A percentile compares a stretch with the other conserved stretches of the same genome.
phyloP scores from a whole-genome alignment of 1,284 basidiomycete species.

The Fomes fomentarius region DNA sequence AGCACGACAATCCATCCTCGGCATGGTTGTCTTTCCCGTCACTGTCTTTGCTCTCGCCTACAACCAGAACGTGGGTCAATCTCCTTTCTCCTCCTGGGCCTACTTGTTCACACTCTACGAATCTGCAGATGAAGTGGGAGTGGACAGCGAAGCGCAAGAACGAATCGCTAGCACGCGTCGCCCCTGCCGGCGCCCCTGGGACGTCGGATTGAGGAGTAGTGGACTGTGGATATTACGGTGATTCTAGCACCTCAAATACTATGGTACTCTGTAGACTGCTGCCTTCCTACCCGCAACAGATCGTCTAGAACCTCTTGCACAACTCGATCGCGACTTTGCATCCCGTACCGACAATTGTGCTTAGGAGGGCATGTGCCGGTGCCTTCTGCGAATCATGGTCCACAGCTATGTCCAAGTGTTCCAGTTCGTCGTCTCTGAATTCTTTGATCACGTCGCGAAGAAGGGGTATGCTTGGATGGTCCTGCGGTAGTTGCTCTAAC shows the following conservation, averaged over 20 bases:
- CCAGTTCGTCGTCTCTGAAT: constrained; percentile 94
- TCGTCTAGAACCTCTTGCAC: constrained; percentile 74
- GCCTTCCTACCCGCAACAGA: constrained; percentile 1
- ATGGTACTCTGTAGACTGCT: constrained; percentile 12
- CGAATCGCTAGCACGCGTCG: constrained; percentile 34
- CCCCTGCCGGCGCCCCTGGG: constrained; percentile 18
- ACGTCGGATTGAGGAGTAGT: constrained; percentile 22
- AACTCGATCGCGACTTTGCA: constrained; percentile 91
- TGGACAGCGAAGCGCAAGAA: constrained; percentile 42
- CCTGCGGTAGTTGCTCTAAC: constrained; percentile 59
- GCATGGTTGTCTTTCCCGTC: constrained; percentile 50
- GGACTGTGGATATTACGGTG: constrained; percentile 8
- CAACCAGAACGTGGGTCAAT: constrained; percentile 37
- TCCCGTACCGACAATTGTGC: constrained; percentile 82
- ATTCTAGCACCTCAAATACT: constrained; percentile 7
- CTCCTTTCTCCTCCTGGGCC: not conserved
- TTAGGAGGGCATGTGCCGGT: constrained; percentile 89
- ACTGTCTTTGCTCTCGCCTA: constrained; percentile 42
- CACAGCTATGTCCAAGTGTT: constrained; percentile 92
- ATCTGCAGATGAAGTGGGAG: constrained; percentile 37
- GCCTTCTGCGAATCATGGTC: constrained; percentile 90
- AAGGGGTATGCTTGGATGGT: constrained; percentile 81
- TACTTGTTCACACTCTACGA: not conserved
- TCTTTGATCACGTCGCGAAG: constrained; percentile 80
- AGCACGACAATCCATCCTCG: constrained; percentile 53